Conservation (phyloP, 164 flowering plant species). For the Sedum album region DNA sequence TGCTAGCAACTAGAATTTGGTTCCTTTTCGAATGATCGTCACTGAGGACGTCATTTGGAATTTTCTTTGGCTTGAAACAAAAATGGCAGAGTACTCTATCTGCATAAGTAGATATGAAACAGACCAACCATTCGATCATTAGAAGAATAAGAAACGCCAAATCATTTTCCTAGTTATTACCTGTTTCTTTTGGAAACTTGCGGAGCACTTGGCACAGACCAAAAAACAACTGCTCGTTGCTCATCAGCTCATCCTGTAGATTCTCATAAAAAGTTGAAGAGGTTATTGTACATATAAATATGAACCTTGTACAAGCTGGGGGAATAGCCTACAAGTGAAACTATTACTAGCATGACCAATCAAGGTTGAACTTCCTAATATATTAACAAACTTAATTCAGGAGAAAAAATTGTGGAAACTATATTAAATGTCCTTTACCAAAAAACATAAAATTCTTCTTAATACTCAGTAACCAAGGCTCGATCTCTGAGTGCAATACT, state of each 20-base stretch:
- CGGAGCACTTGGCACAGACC: slow-evolving; percentile 88
- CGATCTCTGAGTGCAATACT: too few species aligned
- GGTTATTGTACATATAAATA: not conserved
- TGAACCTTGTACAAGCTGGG: not conserved
- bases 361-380: not conserved
- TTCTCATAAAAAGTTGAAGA: not conserved
- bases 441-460: not conserved
- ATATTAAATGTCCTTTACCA: not conserved
- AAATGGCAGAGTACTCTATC: slow-evolving; percentile 97
- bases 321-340: not conserved
- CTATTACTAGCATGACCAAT: not conserved
- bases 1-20: slow-evolving; percentile 79
- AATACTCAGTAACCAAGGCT: too few species aligned
- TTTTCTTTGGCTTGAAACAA: slow-evolving; percentile 91
- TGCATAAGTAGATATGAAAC: slow-evolving; percentile 19
- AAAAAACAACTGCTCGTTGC: slow-evolving; percentile 93
- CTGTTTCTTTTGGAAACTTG: slow-evolving; percentile 97
- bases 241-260: slow-evolving; percentile 90
- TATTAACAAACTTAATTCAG: not conserved
- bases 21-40: slow-evolving; percentile 58
- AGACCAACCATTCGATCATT: not conserved
- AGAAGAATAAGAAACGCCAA: not conserved
- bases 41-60: slow-evolving; percentile 58
- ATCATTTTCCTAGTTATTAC: slow-evolving; percentile 18
- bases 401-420: not conserved